Evolutionary conservation across 192 early-diverging fungal genomes (phyloP), one percentile per base, ranked within the genome.

Genomic region (Backusella westeae): DNA sequence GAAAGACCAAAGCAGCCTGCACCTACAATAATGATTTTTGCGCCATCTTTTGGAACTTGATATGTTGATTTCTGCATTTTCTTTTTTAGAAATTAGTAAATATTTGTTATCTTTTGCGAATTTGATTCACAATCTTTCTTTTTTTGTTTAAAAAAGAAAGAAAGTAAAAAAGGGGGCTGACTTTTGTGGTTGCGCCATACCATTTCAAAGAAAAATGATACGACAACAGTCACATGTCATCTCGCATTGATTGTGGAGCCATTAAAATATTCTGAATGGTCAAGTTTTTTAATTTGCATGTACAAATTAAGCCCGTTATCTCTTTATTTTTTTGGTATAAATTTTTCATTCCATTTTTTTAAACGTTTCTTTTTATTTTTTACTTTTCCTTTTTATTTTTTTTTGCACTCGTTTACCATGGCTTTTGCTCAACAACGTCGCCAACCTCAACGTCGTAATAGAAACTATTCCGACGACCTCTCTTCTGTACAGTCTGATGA

Each of bases 11-110:
- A 83, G 19, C 78, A 83, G 0, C 81, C 81, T 5, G 78, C 81
- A 52, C 81, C 81, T 44, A 83, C 81, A 77, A 83, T 79, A n/a
- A 83, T 77, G 3, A 81, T 72, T 67, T 77, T 81, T 69, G 75
- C 46, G 17, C 76, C 70, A 6, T 34, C 9, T 29, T 71, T 72
- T 26, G 76, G 76, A 67, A 42, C 46, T 35, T 41, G 9, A 34
- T 77, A 77, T n/a, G 41, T 15, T 35, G 67, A 63, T 63, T 63
- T 63, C 26, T 63, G 56, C 56, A 63, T 63, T 1, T 26, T 17
- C 15, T 44, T 44, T 44, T 44, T 44, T 44, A 21, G n/a, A 53
- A 53, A 53, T 53, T 53, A 23, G 53, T 59, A 21, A 23, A 59
- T 59, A 23, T 59, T 59, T 59, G 23, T 59, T 23, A 59, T 59